Percentiles rank a stretch among this genome's conserved stretches.
phyloP scores from a whole-genome alignment of 257 asterid genomes.

The Mitragyna speciosa region DNA sequence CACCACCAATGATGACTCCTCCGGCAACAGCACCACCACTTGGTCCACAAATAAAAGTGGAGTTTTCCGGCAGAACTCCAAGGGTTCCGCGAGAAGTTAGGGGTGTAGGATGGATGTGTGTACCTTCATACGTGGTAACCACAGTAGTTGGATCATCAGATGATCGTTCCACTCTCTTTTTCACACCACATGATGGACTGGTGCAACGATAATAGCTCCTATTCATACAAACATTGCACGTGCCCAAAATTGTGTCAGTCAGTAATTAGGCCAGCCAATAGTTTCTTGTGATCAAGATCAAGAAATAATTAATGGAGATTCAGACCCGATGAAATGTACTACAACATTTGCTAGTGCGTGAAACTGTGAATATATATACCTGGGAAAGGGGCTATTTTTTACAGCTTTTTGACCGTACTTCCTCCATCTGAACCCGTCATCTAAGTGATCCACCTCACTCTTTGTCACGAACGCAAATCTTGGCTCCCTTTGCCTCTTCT shows the following conservation, averaged over 20 bases:
- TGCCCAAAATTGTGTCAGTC: neutral
- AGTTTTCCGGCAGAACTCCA: constrained; percentile 41
- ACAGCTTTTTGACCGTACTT: constrained; percentile 96
- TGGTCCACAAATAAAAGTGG: constrained; percentile 10
- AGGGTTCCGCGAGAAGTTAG: constrained; percentile 49
- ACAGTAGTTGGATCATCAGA: constrained; percentile 70
- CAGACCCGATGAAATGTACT: neutral
- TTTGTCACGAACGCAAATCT: constrained; percentile 97
- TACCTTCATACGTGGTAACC: constrained; percentile 91
- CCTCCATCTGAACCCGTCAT: constrained; percentile 96
- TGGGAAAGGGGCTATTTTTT: constrained; percentile 90
- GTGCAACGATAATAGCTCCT: constrained; percentile 99
- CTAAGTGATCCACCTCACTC: constrained; percentile 84
- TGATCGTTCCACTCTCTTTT: constrained; percentile 87
- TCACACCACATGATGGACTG: constrained; percentile 77
- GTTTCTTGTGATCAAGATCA: neutral
- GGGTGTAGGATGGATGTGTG: constrained; percentile 69
- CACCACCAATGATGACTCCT: neutral
- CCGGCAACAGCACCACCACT: neutral
- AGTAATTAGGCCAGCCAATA: too few species aligned
- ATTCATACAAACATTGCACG: neutral
- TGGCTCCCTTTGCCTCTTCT: constrained; percentile 66
- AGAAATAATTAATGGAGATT: neutral
- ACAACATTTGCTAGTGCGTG: constrained; percentile 3
- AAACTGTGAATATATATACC: constrained; percentile 37